Conservation (phyloP, 2,329 filamentous ascomycete genomes). For the Chaetomium sp. region DNA sequence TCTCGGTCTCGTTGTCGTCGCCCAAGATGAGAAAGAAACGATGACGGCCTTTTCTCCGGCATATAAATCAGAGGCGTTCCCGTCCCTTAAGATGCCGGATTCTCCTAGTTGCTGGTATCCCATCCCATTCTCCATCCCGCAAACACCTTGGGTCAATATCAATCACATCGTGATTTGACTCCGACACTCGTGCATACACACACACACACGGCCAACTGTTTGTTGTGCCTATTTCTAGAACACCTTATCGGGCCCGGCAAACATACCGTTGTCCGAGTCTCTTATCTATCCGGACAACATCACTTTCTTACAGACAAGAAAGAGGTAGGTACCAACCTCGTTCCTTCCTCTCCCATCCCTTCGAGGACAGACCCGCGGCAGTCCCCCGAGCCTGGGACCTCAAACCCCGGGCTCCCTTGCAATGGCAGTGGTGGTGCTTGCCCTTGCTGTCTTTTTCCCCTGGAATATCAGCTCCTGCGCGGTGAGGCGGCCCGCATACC, state of each 20-base stretch:
- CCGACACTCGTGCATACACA: not conserved
- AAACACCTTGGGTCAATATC: not conserved
- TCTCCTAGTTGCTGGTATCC: not conserved
- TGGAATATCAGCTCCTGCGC: not conserved
- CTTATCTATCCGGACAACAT: constrained; percentile 22
- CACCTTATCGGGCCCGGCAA: constrained; percentile 17
- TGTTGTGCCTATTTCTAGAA: constrained; percentile 17
- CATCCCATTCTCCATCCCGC: not conserved
- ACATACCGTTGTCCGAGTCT: constrained; percentile 14
- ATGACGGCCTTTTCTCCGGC: not conserved
- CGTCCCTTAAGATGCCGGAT: not conserved
- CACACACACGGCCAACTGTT: not conserved
- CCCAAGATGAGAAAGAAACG: not conserved
- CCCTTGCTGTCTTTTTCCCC: not conserved
- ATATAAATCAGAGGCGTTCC: constrained; percentile 15
- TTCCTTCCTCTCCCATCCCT: too few species aligned
- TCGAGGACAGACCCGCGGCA: too few species aligned
- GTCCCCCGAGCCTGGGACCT: not conserved
- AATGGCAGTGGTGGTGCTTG: not conserved
- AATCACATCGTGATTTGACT: constrained; percentile 2
- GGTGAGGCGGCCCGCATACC: constrained; percentile 1
- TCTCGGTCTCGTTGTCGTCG: constrained; percentile 10
- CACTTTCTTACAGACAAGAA: constrained; percentile 1
- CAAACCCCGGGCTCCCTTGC: not conserved
- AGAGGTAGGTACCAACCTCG: constrained; percentile 10